These are phyloP conservation scores for Talaromyces ruber DNA, from an alignment of 495 filamentous ascomycete species.

Conservation along the genomic window DNA sequence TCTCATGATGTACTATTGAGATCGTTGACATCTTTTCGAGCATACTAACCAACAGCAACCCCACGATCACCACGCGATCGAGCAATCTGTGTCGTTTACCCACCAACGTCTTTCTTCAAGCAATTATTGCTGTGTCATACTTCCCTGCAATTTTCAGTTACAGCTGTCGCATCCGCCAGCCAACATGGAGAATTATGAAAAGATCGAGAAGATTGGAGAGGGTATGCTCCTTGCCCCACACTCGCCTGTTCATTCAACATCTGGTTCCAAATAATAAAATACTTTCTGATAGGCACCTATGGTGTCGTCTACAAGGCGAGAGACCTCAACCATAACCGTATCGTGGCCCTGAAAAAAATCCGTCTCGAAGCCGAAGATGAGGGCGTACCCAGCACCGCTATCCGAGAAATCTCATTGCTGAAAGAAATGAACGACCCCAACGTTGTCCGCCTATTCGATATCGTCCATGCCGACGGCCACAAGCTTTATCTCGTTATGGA, in stretches of 20 bases:
- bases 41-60: constrained; percentile 6
- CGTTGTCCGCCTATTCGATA: constrained; percentile 86
- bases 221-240: constrained; percentile 40
- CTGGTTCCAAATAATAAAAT: not conserved
- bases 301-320: constrained; percentile 90
- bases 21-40: not conserved
- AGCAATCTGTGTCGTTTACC: not conserved
- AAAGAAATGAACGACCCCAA: constrained; percentile 97
- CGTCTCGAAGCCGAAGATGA: constrained; percentile 96
- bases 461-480: constrained; percentile 93
- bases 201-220: constrained; percentile 99
- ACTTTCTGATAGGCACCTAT: constrained; percentile 59
- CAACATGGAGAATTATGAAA: constrained; percentile 97
- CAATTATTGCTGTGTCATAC: not conserved
- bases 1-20: not conserved
- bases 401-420: constrained; percentile 90
- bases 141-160: not conserved
- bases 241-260: not conserved
- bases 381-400: constrained; percentile 91
- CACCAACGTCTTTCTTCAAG: not conserved
- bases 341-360: constrained; percentile 97
- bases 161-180: not conserved
- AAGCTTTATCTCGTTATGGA: constrained; percentile 95
- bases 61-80: not conserved
- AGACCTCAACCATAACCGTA: constrained; percentile 70